phyloP scores from a whole-genome alignment of 768 basidiomycete genomes.

The Kwoniella bestiolae region DNA sequence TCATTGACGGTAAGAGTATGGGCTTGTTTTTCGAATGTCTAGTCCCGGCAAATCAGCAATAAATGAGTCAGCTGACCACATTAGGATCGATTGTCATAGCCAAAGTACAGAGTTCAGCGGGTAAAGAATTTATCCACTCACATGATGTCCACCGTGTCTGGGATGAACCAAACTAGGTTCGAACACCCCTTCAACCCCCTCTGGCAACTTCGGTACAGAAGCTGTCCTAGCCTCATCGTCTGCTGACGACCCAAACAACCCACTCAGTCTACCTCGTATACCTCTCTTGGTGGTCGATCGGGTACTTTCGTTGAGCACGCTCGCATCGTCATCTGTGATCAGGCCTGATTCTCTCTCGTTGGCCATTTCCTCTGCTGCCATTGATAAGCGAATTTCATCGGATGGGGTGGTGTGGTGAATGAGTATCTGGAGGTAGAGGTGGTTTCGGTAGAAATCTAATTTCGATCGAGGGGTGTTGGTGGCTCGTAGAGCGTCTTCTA shows the following conservation, averaged over 20 bases:
- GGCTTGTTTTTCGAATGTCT: slow-evolving; percentile 42
- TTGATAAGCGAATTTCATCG: slow-evolving; percentile 27
- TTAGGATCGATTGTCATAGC: not conserved
- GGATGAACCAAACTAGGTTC: slow-evolving; percentile 40
- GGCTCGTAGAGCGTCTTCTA: slow-evolving; percentile 54
- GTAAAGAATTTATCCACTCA: no score
- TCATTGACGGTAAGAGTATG: slow-evolving; percentile 54
- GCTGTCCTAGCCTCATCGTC: slow-evolving; percentile 13
- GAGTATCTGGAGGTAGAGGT: slow-evolving; percentile 54
- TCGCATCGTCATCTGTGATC: slow-evolving; percentile 3
- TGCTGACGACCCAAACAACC: not conserved
- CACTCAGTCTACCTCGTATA: not conserved
- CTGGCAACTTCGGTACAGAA: slow-evolving; percentile 38
- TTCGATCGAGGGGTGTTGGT: slow-evolving; percentile 55
- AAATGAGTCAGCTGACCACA: not conserved
- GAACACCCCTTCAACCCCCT: slow-evolving; percentile 56
- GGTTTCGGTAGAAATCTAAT: slow-evolving; percentile 56
- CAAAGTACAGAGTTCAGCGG: no score
- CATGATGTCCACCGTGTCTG: slow-evolving; percentile 24
- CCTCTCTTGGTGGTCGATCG: not conserved
- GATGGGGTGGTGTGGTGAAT: slow-evolving; percentile 50
- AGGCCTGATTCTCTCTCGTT: not conserved
- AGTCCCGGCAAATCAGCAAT: slow-evolving; percentile 14
- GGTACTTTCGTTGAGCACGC: slow-evolving; percentile 6
- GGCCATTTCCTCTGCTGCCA: slow-evolving; percentile 30